Percentiles rank a stretch among this genome's conserved stretches.
These are phyloP conservation scores for Chlamydomonas sp. DNA, from an alignment of 139 green algal species.

Conservation along the genomic window DNA sequence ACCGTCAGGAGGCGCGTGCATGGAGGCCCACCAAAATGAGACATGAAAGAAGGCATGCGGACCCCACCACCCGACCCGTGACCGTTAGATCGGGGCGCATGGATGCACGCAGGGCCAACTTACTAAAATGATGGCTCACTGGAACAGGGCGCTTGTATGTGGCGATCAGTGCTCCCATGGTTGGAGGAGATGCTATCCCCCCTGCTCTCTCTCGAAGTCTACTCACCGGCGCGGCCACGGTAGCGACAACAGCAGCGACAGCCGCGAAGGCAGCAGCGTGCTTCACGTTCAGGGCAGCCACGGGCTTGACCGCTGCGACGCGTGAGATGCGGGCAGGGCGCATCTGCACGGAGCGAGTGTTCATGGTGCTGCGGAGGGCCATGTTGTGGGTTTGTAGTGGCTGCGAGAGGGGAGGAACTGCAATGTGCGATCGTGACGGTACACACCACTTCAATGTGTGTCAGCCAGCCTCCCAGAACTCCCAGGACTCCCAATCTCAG, in stretches of 20 bases:
- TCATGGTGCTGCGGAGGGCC: too few species aligned
- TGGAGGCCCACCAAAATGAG: constrained; percentile 6
- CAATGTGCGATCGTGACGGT: too few species aligned
- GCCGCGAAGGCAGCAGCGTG: constrained; percentile 5
- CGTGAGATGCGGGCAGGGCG: too few species aligned
- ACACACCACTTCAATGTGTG: too few species aligned
- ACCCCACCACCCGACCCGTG: too few species aligned
- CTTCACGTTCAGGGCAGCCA: constrained; percentile 2
- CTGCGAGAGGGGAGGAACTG: too few species aligned
- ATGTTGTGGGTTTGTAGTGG: too few species aligned
- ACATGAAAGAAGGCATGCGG: neutral
- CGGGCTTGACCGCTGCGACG: too few species aligned
- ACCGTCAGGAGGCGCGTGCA: neutral
- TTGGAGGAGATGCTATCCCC: neutral
- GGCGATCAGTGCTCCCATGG: neutral
- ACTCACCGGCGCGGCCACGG: constrained; percentile 8
- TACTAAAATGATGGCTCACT: neutral
- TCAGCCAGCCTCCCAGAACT: too few species aligned
- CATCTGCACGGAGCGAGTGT: too few species aligned
- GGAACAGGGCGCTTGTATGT: neutral
- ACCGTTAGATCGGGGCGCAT: too few species aligned
- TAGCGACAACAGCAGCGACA: neutral
- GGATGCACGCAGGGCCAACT: neutral
- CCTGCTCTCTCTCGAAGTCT: neutral
- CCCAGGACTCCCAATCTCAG: too few species aligned